phyloP scores from a whole-genome alignment of 2,329 filamentous ascomycete genomes.

The Penicillium griseofulvum region DNA sequence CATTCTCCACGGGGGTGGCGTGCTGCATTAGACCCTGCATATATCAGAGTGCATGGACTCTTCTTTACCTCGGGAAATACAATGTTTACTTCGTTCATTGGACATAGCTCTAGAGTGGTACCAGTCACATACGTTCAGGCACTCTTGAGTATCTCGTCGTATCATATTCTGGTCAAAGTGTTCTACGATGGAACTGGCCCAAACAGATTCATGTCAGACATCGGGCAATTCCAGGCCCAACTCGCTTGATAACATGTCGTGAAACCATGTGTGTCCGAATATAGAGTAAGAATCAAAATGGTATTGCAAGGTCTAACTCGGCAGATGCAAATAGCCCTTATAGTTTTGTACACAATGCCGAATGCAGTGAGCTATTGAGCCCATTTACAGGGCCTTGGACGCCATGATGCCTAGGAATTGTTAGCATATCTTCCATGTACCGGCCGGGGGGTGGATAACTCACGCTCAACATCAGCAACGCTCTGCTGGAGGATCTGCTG shows the following conservation, averaged over 20 bases:
- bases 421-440: slow-evolving; percentile 12
- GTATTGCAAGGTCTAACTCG: slow-evolving; percentile 39
- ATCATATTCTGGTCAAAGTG: neutral
- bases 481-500: slow-evolving; percentile 98
- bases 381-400: slow-evolving; percentile 41
- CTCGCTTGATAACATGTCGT: neutral
- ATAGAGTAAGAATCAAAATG: slow-evolving; percentile 25
- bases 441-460: slow-evolving; percentile 28
- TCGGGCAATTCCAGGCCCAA: neutral
- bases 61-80: neutral
- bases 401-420: slow-evolving; percentile 37
- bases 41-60: neutral
- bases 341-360: slow-evolving; percentile 43
- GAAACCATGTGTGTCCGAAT: neutral
- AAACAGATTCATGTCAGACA: neutral
- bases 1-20: slow-evolving; percentile 17
- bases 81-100: neutral
- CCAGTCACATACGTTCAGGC: neutral
- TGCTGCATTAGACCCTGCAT: slow-evolving; percentile 14
- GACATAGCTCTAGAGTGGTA: neutral
- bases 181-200: slow-evolving; percentile 1
- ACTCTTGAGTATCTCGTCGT: neutral
- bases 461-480: slow-evolving; percentile 93
- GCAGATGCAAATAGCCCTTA: slow-evolving; percentile 36
- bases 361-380: slow-evolving; percentile 31